Conservation (phyloP, 1,284 basidiomycete genomes). For the Hymenochaete sp. region DNA sequence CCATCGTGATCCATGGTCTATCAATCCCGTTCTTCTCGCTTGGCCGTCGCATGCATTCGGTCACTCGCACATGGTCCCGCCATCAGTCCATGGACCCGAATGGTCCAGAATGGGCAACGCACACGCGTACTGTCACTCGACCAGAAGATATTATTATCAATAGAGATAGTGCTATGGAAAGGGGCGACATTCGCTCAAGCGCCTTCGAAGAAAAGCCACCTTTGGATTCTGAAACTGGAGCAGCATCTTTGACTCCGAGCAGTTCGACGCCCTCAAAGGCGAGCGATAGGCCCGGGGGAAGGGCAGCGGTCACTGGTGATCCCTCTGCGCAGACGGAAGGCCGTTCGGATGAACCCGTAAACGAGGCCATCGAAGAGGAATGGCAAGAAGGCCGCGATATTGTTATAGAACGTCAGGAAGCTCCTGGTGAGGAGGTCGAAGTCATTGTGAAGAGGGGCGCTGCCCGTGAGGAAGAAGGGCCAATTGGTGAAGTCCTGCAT, state of each 20-base stretch:
- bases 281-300: no score
- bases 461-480: slow-evolving; percentile 8
- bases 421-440: slow-evolving; percentile 55
- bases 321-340: slow-evolving; percentile 25
- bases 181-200: slow-evolving; percentile 31
- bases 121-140: slow-evolving; percentile 59
- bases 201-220: slow-evolving; percentile 26
- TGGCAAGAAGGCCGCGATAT: slow-evolving; percentile 65
- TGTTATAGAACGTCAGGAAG: slow-evolving; percentile 51
- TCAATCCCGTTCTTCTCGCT: slow-evolving; percentile 92
- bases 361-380: slow-evolving; percentile 38
- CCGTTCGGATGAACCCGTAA: slow-evolving; percentile 30
- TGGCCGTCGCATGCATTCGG: slow-evolving; percentile 79
- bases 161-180: slow-evolving; percentile 52
- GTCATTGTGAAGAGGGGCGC: slow-evolving; percentile 22
- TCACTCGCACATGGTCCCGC: slow-evolving; percentile 80
- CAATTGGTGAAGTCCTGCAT: slow-evolving; percentile 4
- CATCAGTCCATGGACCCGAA: slow-evolving; percentile 45
- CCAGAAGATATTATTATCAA: slow-evolving; percentile 77
- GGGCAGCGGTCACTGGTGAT: slow-evolving; percentile 9
- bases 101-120: slow-evolving; percentile 67
- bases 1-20: slow-evolving; percentile 80
- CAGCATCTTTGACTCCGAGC: no score
- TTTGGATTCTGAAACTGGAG: slow-evolving; percentile 21
- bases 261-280: slow-evolving; percentile 18